Conservation (phyloP, 495 filamentous ascomycete species). For the Hyaloscypha hepaticicola region DNA sequence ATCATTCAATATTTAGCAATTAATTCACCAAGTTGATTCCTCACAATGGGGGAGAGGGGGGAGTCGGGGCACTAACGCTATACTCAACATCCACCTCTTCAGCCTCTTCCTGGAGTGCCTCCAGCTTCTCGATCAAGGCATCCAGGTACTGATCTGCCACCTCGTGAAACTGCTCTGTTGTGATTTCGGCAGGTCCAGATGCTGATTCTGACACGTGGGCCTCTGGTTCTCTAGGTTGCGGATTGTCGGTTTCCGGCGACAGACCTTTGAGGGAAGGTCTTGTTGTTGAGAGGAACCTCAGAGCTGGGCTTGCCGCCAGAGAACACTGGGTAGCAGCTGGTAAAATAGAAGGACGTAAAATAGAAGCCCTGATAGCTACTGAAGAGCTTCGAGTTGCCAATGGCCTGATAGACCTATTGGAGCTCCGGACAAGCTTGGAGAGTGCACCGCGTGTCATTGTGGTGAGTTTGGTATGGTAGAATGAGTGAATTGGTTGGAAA, state of each 20-base stretch:
- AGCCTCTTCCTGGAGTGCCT: conserved; percentile 59
- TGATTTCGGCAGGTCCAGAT: conserved; percentile 24
- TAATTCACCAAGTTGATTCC: too few relatives aligned
- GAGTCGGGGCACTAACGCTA: conserved; percentile 40
- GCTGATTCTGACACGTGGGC: not conserved
- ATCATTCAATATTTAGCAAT: conserved; percentile 12
- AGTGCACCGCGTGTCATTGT: conserved; percentile 22
- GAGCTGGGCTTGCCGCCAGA: not conserved
- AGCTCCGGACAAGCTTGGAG: conserved; percentile 11
- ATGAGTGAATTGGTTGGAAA: conserved; percentile 10
- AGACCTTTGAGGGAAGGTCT: conserved; percentile 28
- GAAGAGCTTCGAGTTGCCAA: not conserved
- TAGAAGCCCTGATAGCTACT: not conserved
- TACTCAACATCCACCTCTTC: conserved; percentile 68
- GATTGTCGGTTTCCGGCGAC: conserved; percentile 32
- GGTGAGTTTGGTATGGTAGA: not conserved
- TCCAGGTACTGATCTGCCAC: conserved; percentile 54
- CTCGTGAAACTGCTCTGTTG: conserved; percentile 42
- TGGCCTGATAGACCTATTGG: conserved; percentile 4
- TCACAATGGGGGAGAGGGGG: not conserved
- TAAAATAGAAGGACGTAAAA: not conserved
- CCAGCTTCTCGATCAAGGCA: conserved; percentile 61
- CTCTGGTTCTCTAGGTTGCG: conserved; percentile 21
- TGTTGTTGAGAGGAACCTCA: conserved; percentile 18
- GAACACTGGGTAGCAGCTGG: not conserved